These are phyloP conservation scores for Heracleum sosnowskyi DNA, from an alignment of 129 eudicot genomes.

Conservation along the genomic window DNA sequence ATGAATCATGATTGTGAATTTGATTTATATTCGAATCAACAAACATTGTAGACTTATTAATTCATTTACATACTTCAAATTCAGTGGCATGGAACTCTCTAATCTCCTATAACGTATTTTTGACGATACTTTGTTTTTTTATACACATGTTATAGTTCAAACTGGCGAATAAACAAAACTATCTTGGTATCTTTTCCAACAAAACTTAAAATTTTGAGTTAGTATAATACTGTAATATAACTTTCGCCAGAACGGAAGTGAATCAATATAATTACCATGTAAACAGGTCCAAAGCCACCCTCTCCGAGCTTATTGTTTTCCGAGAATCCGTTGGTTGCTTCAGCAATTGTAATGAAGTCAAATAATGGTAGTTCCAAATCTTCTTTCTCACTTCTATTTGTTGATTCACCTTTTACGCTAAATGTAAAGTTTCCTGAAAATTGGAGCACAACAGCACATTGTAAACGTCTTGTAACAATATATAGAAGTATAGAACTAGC, in stretches of 20 bases:
- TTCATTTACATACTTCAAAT: neutral
- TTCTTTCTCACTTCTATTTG: neutral
- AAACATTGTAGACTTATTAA: neutral
- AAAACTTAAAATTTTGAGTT: neutral
- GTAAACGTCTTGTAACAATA: neutral
- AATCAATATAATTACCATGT: neutral
- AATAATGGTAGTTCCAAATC: constrained; percentile 1
- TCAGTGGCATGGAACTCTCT: neutral
- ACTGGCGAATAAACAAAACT: neutral
- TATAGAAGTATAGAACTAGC: neutral
- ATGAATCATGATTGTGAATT: neutral
- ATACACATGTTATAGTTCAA: neutral
- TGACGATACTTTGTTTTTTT: neutral
- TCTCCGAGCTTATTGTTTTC: constrained; percentile 9
- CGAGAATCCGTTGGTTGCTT: constrained; percentile 1
- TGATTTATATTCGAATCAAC: neutral
- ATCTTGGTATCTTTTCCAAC: neutral
- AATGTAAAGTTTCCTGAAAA: neutral
- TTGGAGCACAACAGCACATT: neutral
- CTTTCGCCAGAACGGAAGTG: neutral
- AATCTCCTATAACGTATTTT: neutral
- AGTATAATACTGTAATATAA: neutral
- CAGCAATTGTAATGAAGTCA: neutral
- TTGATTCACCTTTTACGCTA: neutral
- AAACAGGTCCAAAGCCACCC: constrained; percentile 10